Conservation (phyloP, 192 early-diverging fungal species). For the Kappamyces sp. region DNA sequence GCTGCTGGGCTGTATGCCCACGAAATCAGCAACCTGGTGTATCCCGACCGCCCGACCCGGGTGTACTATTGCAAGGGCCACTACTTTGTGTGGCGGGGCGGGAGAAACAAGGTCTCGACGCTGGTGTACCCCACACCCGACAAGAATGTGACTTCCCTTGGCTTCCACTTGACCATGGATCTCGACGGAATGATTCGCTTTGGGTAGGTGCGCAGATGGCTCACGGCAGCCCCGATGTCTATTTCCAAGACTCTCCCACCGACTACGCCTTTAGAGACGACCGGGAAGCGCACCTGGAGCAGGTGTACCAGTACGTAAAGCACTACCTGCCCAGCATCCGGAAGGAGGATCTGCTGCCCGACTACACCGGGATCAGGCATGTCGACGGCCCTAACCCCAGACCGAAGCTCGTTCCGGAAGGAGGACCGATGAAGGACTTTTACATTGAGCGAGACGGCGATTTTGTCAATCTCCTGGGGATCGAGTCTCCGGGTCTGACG, state of each 20-base stretch:
- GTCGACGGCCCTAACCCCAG: conserved; percentile 28
- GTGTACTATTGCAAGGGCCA: conserved; percentile 74
- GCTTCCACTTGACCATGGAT: conserved; percentile 77
- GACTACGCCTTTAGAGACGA: conserved; percentile 53
- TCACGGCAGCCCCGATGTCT: conserved; percentile 48
- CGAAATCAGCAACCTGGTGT: conserved; percentile 47
- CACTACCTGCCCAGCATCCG: conserved; percentile 58
- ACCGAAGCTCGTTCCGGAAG: conserved; percentile 72
- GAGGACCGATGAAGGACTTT: conserved; percentile 72
- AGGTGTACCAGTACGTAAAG: conserved; percentile 50
- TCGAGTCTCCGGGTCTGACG: conserved; percentile 84
- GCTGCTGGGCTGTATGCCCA: conserved; percentile 70
- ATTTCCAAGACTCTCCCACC: conserved; percentile 47
- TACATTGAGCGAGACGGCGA: conserved; percentile 51
- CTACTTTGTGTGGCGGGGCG: conserved; percentile 54
- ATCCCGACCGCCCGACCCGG: conserved; percentile 12
- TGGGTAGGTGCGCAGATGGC: conserved; percentile 28
- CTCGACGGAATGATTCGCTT: conserved; percentile 69
- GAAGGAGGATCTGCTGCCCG: conserved; percentile 53
- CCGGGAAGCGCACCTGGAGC: conserved; percentile 27
- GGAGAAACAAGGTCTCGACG: conserved; percentile 32
- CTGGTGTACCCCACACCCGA: conserved; percentile 81
- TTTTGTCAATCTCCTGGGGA: conserved; percentile 73
- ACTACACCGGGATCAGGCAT: conserved; percentile 74
- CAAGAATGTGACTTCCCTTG: conserved; percentile 60